phyloP scores from a whole-genome alignment of 108 stramenopile species.

The Heterococcus sp. region DNA sequence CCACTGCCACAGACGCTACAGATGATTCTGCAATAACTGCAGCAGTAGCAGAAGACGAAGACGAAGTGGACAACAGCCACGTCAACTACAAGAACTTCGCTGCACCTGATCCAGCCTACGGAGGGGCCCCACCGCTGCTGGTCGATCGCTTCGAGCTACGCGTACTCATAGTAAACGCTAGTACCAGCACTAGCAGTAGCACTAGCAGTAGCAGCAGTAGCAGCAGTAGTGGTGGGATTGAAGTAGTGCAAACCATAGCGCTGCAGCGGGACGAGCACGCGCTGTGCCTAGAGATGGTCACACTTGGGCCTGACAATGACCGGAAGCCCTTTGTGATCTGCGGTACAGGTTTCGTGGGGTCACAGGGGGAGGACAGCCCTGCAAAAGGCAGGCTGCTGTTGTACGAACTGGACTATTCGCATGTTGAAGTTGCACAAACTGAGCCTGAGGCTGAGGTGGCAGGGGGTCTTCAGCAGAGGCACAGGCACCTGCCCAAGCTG shows the following conservation, averaged over 20 bases:
- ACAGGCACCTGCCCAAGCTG: constrained; percentile 31
- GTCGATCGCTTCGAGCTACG: constrained; percentile 31
- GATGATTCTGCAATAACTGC: background rate
- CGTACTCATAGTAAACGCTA: constrained; percentile 8
- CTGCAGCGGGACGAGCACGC: constrained; percentile 26
- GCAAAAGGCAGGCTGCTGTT: constrained; percentile 11
- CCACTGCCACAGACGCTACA: too few relatives aligned
- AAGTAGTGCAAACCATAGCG: constrained; percentile 17
- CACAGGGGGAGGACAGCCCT: constrained; percentile 27
- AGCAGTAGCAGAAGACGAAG: background rate
- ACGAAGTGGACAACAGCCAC: background rate
- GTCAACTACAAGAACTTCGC: constrained; percentile 20
- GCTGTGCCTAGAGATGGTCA: constrained; percentile 13
- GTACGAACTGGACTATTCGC: constrained; percentile 29
- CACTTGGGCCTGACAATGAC: constrained; percentile 12
- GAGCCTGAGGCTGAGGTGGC: background rate
- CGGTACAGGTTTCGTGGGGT: constrained; percentile 24
- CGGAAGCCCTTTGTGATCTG: constrained; percentile 16
- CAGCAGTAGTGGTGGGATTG: background rate
- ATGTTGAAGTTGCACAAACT: too few relatives aligned
- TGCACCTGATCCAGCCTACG: constrained; percentile 4
- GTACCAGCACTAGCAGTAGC: background rate
- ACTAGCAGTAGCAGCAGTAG: background rate
- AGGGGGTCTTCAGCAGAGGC: constrained; percentile 4
- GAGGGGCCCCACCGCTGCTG: constrained; percentile 19